Percentiles rank a stretch among this genome's conserved stretches.
These are phyloP conservation scores for Obelidium mucronatum DNA, from an alignment of 192 early-diverging fungal genomes.

Conservation along the genomic window DNA sequence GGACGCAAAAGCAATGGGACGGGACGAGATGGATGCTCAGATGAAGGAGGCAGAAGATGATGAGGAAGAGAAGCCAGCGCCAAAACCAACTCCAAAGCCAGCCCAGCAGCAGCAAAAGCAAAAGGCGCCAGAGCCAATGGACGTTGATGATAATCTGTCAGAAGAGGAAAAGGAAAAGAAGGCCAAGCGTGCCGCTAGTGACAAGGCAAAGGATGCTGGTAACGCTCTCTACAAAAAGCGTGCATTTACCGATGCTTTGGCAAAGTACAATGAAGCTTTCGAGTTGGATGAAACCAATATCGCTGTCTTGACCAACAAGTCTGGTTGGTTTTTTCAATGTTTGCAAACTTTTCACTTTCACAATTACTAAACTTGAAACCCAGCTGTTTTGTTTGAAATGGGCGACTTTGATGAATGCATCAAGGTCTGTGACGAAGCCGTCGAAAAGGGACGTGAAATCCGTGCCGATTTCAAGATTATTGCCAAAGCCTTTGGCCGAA, in stretches of 20 bases:
- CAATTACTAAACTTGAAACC: not conserved
- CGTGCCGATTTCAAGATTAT: slow-evolving; percentile 95
- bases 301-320: slow-evolving; percentile 95
- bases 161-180: slow-evolving; percentile 75
- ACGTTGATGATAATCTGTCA: slow-evolving; percentile 44
- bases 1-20: slow-evolving; percentile 48
- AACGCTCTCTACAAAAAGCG: slow-evolving; percentile 93
- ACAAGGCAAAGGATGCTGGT: slow-evolving; percentile 84
- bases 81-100: slow-evolving; percentile 38
- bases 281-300: slow-evolving; percentile 90
- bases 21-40: slow-evolving; percentile 44
- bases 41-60: slow-evolving; percentile 37
- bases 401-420: slow-evolving; percentile 93
- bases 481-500: slow-evolving; percentile 91
- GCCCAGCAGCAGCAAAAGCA: slow-evolving; percentile 21
- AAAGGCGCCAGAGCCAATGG: slow-evolving; percentile 50
- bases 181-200: slow-evolving; percentile 65
- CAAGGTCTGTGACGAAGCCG: slow-evolving; percentile 87
- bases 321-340: slow-evolving; percentile 60
- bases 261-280: slow-evolving; percentile 90
- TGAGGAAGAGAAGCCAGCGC: slow-evolving; percentile 18
- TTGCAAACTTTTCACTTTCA: not conserved
- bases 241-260: slow-evolving; percentile 86
- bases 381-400: slow-evolving; percentile 94
- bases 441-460: slow-evolving; percentile 89